phyloP scores from a whole-genome alignment of 2,329 filamentous ascomycete genomes.

The Calonectria ilicicola region DNA sequence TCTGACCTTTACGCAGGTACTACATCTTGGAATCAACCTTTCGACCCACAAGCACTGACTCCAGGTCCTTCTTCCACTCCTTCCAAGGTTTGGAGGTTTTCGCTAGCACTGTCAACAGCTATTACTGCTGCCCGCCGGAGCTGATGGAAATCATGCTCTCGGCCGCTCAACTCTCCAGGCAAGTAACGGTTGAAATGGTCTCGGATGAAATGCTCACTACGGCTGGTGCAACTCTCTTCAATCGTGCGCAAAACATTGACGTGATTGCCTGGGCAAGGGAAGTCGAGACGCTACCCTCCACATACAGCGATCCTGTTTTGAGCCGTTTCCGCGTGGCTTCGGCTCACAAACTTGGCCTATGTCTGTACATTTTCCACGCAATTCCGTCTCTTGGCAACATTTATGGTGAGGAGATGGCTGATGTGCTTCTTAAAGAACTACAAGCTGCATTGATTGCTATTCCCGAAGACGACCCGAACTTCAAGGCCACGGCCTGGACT shows the following conservation, averaged over 20 bases:
- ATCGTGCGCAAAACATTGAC: constrained; percentile 54
- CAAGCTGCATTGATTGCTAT: constrained; percentile 61
- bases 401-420: constrained; percentile 43
- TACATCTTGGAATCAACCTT: constrained; percentile 61
- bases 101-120: constrained; percentile 56
- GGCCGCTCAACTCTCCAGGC: constrained; percentile 55
- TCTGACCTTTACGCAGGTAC: constrained; percentile 48
- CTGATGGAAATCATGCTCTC: constrained; percentile 58
- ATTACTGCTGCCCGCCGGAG: constrained; percentile 59
- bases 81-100: constrained; percentile 53
- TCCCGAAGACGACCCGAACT: constrained; percentile 61
- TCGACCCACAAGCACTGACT: constrained; percentile 47
- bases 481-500: constrained; percentile 69
- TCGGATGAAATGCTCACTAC: constrained; percentile 46
- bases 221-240: constrained; percentile 49
- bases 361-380: constrained; percentile 59
- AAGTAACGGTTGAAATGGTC: constrained; percentile 39
- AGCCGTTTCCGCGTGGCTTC: constrained; percentile 55
- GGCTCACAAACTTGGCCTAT: constrained; percentile 57
- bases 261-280: constrained; percentile 55
- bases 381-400: constrained; percentile 43
- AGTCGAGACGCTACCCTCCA: constrained; percentile 48
- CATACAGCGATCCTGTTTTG: constrained; percentile 49
- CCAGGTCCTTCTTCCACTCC: constrained; percentile 50
- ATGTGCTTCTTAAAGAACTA: constrained; percentile 57